A percentile compares a stretch with the other conserved stretches of the same genome.
phyloP scores from a whole-genome alignment of 768 basidiomycete species.

The Rhizopogon sp. region DNA sequence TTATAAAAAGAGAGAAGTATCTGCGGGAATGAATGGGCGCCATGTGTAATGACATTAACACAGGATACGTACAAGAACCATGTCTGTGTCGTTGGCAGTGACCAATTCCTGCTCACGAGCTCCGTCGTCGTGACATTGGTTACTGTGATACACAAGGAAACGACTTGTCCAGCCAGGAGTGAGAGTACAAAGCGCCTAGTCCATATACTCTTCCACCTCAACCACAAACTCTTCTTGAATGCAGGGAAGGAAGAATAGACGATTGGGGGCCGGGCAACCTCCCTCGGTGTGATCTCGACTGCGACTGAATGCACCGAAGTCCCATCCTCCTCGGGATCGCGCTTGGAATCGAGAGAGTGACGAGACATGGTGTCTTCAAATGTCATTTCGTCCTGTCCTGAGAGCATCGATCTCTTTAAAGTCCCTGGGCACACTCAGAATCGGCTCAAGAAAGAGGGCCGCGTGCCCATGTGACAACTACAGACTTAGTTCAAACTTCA shows the following conservation, averaged over 20 bases:
- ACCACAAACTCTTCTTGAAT: conserved; percentile 48
- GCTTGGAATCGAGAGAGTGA: conserved; percentile 21
- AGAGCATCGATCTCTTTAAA: not conserved
- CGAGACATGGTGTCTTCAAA: conserved; percentile 6
- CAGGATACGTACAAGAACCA: conserved; percentile 64
- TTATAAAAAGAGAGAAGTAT: conserved; percentile 69
- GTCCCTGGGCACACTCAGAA: not conserved
- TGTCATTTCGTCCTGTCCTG: not conserved
- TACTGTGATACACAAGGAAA: conserved; percentile 85
- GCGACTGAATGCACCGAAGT: not conserved
- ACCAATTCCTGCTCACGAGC: conserved; percentile 63
- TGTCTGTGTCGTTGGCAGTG: conserved; percentile 75
- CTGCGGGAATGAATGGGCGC: conserved; percentile 29
- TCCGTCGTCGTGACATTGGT: conserved; percentile 86
- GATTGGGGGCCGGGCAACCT: conserved; percentile 49
- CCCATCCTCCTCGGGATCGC: conserved; percentile 10
- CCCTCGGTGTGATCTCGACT: not conserved
- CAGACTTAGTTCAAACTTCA: conserved; percentile 1
- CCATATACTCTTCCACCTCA: conserved; percentile 73
- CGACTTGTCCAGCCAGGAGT: conserved; percentile 72
- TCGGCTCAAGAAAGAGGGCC: not conserved
- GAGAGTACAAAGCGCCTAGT: conserved; percentile 68
- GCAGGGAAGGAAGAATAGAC: conserved; percentile 55
- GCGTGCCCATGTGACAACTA: not conserved
- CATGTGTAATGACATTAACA: not conserved